Conservation (phyloP, 805 yeast genomes). For the Maudiozyma serrabonitensis region DNA sequence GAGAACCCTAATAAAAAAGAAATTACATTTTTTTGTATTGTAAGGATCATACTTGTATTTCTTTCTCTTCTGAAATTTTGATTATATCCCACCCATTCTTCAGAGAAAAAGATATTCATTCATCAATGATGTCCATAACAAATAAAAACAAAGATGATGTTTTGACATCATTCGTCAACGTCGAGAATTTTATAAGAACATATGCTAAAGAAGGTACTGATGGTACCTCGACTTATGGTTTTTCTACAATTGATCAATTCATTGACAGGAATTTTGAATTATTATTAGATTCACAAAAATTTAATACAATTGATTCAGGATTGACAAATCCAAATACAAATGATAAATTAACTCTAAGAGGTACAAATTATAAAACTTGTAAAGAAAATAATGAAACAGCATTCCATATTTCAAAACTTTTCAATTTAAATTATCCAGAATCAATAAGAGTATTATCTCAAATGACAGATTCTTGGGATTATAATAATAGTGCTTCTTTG, state of each 20-base stretch:
- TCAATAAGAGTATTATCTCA: constrained; percentile 33
- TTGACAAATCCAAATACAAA: background rate
- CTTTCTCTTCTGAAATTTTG: too few relatives aligned
- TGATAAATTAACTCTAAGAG: constrained; percentile 31
- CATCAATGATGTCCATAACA: too few relatives aligned
- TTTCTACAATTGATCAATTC: constrained; percentile 11
- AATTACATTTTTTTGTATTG: too few relatives aligned
- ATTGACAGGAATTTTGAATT: constrained; percentile 8
- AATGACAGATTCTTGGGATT: constrained; percentile 34
- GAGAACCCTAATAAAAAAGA: too few relatives aligned
- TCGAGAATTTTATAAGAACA: constrained; percentile 13
- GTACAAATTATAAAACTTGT: constrained; percentile 31
- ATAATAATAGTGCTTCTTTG: constrained; percentile 26
- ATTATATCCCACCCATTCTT: too few relatives aligned
- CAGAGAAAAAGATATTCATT: too few relatives aligned
- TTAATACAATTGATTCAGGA: constrained; percentile 1
- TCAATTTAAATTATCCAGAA: constrained; percentile 37
- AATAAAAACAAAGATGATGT: background rate
- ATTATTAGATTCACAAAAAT: constrained; percentile 7
- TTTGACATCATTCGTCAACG: constrained; percentile 4
- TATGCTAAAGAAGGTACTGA: constrained; percentile 4
- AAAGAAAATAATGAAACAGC: constrained; percentile 33
- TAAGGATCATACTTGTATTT: too few relatives aligned
- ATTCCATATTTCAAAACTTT: constrained; percentile 29
- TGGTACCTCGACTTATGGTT: constrained; percentile 7